These are phyloP conservation scores for Puccinia horiana DNA, from an alignment of 1,284 basidiomycete species.

Conservation along the genomic window DNA sequence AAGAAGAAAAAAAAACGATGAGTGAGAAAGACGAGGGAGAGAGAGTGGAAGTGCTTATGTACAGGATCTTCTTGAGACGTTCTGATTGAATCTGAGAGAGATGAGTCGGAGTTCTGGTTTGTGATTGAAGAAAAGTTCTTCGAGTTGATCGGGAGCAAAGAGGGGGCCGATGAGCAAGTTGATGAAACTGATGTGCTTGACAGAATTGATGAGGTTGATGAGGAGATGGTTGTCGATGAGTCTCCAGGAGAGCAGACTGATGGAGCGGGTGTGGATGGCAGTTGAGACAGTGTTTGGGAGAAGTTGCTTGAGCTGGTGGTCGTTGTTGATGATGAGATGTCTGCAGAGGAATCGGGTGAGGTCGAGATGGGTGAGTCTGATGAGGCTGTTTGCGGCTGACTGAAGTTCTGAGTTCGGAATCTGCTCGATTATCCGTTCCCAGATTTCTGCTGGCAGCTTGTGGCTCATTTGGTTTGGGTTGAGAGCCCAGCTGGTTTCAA, in stretches of 20 bases:
- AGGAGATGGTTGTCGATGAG: conserved; percentile 27
- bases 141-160: conserved; percentile 44
- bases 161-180: conserved; percentile 30
- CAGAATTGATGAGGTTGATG: conserved; percentile 28
- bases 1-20: neutral
- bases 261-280: neutral
- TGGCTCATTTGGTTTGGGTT: neutral
- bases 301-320: conserved; percentile 10
- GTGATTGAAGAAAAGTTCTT: conserved; percentile 29
- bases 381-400: neutral
- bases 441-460: conserved; percentile 11
- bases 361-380: neutral
- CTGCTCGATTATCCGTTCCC: conserved; percentile 12
- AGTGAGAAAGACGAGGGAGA: neutral
- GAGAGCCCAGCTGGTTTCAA: too few species aligned
- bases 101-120: neutral
- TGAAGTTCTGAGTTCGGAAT: conserved; percentile 10
- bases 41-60: neutral
- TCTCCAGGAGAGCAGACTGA: conserved; percentile 22
- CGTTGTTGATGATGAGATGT: neutral
- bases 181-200: neutral
- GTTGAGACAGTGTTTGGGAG: neutral
- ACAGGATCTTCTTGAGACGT: conserved; percentile 40
- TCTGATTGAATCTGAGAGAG: conserved; percentile 44
- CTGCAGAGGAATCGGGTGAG: neutral